These are phyloP conservation scores for Neonectria sp. DNA, from an alignment of 2,329 filamentous ascomycete genomes.

Conservation along the genomic window DNA sequence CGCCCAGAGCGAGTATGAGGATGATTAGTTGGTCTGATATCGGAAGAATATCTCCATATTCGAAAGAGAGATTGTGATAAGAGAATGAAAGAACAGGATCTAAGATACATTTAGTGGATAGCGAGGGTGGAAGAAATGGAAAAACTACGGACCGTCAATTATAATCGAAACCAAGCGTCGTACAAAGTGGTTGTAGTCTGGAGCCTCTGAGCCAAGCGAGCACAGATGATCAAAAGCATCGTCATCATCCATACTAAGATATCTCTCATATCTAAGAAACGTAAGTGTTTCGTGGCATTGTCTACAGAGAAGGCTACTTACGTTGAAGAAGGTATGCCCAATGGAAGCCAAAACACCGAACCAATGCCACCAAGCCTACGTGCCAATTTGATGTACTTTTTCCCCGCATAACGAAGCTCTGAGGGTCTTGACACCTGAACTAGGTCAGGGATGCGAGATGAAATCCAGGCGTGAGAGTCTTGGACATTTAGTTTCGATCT, in stretches of 20 bases:
- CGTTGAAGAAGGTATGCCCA: slow-evolving; percentile 52
- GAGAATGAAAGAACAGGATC: slow-evolving; percentile 34
- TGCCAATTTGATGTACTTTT: slow-evolving; percentile 54
- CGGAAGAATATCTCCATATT: slow-evolving; percentile 47
- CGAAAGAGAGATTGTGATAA: slow-evolving; percentile 44
- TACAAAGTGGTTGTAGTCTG: slow-evolving; percentile 39
- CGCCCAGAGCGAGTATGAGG: slow-evolving; percentile 44
- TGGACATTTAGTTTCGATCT: slow-evolving; percentile 44
- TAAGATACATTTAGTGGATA: background rate
- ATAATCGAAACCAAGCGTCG: slow-evolving; percentile 44
- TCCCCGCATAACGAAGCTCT: slow-evolving; percentile 50
- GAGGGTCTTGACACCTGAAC: slow-evolving; percentile 40
- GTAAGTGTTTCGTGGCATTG: background rate
- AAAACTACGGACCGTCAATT: slow-evolving; percentile 27
- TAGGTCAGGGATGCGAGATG: slow-evolving; percentile 36
- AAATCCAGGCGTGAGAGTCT: slow-evolving; percentile 22
- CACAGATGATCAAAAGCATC: slow-evolving; percentile 48
- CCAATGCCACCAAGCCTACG: slow-evolving; percentile 49
- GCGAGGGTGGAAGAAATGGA: fast-evolving
- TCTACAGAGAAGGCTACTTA: slow-evolving; percentile 34
- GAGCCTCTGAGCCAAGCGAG: slow-evolving; percentile 33
- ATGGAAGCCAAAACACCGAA: slow-evolving; percentile 51
- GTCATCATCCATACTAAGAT: slow-evolving; percentile 53
- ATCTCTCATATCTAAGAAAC: slow-evolving; percentile 50
- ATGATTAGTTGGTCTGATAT: slow-evolving; percentile 45